These are phyloP conservation scores for Ustilago hordei DNA, from an alignment of 1,284 basidiomycete species.

Conservation along the genomic window DNA sequence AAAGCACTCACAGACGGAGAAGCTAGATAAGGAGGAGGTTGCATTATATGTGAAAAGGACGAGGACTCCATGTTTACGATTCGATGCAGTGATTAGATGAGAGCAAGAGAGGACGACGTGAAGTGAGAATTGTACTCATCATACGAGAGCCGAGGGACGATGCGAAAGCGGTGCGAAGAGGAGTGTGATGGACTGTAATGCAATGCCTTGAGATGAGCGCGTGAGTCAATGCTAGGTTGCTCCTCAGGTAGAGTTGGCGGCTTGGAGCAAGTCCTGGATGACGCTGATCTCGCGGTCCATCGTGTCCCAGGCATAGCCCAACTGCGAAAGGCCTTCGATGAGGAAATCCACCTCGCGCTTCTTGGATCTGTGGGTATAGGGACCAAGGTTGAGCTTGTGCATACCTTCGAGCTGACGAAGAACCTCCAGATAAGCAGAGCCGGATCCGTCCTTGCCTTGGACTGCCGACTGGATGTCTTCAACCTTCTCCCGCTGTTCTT, in stretches of 20 bases:
- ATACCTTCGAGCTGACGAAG: constrained; percentile 41
- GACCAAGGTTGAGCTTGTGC: constrained; percentile 44
- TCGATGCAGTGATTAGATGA: neutral
- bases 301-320: constrained; percentile 64
- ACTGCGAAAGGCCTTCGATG: constrained; percentile 60
- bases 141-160: too few relatives aligned
- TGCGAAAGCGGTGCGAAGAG: neutral
- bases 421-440: constrained; percentile 24
- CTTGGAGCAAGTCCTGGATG: constrained; percentile 53
- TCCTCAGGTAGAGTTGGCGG: constrained; percentile 5
- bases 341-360: constrained; percentile 56
- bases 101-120: neutral
- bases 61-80: neutral
- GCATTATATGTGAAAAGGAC: neutral
- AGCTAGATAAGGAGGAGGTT: neutral
- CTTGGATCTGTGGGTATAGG: constrained; percentile 61
- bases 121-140: neutral
- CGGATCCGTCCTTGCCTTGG: constrained; percentile 5
- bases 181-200: neutral
- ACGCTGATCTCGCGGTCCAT: constrained; percentile 60
- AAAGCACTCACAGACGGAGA: neutral
- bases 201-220: neutral
- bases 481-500: constrained; percentile 16
- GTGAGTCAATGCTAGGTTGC: neutral
- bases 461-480: constrained; percentile 8